Conservation (phyloP, 1,139 yeast genomes). For the Pneumocystis canis region DNA sequence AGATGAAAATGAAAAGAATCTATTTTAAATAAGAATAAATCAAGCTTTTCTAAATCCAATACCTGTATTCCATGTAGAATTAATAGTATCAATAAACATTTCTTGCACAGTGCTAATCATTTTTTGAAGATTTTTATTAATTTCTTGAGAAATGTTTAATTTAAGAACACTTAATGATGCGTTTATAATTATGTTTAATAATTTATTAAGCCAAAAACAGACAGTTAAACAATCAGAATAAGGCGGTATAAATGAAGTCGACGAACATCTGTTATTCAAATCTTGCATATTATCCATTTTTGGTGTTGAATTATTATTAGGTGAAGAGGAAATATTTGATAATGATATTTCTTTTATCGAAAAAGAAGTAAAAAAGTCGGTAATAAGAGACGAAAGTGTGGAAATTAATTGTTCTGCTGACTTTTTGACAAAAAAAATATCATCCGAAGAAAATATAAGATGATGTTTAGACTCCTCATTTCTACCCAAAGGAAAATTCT, state of each 20-base stretch:
- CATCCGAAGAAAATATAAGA: conserved; percentile 20
- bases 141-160: conserved; percentile 22
- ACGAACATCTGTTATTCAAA: not conserved
- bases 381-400: conserved; percentile 19
- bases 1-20: conserved; percentile 33
- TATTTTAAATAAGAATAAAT: conserved; percentile 15
- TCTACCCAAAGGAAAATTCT: conserved; percentile 29
- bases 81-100: conserved; percentile 33
- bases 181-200: conserved; percentile 28
- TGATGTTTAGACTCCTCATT: conserved; percentile 29
- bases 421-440: conserved; percentile 20
- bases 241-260: conserved; percentile 40
- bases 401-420: conserved; percentile 20
- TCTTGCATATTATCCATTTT: conserved; percentile 1
- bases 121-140: conserved; percentile 27
- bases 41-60: not conserved
- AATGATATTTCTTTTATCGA: not conserved
- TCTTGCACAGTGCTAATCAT: conserved; percentile 29
- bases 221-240: conserved; percentile 45
- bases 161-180: conserved; percentile 34
- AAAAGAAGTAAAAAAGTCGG: conserved; percentile 19
- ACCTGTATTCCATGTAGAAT: conserved; percentile 32
- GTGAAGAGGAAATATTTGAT: not conserved
- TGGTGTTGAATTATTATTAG: not conserved
- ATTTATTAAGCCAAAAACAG: conserved; percentile 32